Evolutionary conservation across 106 monocot genomes (phyloP).

Genomic region (Dioscorea dumetorum): DNA sequence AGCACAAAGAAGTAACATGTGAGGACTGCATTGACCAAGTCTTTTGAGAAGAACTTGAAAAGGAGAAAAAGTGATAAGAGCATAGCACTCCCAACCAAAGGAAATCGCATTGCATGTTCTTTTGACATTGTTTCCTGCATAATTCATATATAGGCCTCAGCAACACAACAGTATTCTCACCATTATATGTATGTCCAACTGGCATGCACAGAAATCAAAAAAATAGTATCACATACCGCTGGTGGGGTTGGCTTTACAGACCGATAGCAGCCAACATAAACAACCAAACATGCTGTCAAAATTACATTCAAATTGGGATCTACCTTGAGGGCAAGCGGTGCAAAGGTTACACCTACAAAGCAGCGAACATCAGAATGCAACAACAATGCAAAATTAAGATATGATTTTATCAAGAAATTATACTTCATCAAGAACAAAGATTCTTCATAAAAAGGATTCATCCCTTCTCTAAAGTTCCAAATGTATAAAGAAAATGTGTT

Average conservation of each 20-base stretch:
- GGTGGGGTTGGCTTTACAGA: constrained; percentile 93
- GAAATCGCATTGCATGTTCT: constrained; percentile 98
- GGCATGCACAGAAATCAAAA: not conserved
- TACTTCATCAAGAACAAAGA: too few relatives aligned
- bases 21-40: constrained; percentile 94
- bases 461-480: too few relatives aligned
- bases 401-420: too few relatives aligned
- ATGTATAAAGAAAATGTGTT: too few relatives aligned
- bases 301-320: constrained; percentile 95
- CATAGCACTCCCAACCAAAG: constrained; percentile 96
- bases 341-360: constrained; percentile 62
- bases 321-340: constrained; percentile 70
- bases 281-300: constrained; percentile 88
- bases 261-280: constrained; percentile 93
- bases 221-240: constrained; percentile 37
- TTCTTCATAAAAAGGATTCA: too few relatives aligned
- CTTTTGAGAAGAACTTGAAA: constrained; percentile 96
- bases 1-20: constrained; percentile 97
- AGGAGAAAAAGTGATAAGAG: constrained; percentile 84
- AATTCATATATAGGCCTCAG: not conserved
- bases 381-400: too few relatives aligned
- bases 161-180: too few relatives aligned
- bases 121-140: constrained; percentile 96
- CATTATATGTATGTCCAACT: too few relatives aligned
- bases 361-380: not conserved